Conservation (phyloP, 371 early-diverging fungal species). For the Batkoa obscura region DNA sequence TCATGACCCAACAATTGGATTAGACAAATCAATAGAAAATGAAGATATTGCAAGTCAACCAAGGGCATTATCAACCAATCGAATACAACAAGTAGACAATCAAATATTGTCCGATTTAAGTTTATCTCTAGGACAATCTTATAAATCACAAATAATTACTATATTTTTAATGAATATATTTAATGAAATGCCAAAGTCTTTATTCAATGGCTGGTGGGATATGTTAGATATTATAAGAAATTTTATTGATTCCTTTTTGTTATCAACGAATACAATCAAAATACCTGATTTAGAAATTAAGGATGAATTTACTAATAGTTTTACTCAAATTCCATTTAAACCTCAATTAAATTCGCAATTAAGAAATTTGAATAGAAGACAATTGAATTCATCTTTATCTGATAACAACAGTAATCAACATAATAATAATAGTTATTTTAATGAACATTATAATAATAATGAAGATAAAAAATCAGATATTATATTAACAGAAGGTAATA, state of each 20-base stretch:
- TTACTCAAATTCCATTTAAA: background rate
- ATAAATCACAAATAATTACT: constrained; percentile 4
- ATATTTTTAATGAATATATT: background rate
- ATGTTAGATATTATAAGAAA: background rate
- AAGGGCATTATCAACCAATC: background rate
- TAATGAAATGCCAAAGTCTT: background rate
- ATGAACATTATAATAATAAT: too few species aligned
- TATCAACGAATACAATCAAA: background rate
- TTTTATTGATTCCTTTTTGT: constrained; percentile 3
- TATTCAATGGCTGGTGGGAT: constrained; percentile 4
- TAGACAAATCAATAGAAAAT: background rate
- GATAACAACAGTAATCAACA: too few species aligned
- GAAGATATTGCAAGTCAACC: background rate
- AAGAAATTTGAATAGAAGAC: background rate
- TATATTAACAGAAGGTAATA: background rate
- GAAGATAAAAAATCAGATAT: background rate
- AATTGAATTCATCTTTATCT: background rate
- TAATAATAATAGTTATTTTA: background rate
- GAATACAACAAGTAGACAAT: constrained; percentile 1
- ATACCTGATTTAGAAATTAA: background rate
- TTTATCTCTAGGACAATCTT: constrained; percentile 1
- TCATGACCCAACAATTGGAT: background rate
- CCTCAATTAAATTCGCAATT: background rate
- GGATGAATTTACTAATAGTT: background rate
- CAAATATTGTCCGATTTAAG: background rate